Percentiles rank a stretch among this genome's conserved stretches.
Conservation (phyloP, 441 rosid species). For the Theobroma grandiflorum region DNA sequence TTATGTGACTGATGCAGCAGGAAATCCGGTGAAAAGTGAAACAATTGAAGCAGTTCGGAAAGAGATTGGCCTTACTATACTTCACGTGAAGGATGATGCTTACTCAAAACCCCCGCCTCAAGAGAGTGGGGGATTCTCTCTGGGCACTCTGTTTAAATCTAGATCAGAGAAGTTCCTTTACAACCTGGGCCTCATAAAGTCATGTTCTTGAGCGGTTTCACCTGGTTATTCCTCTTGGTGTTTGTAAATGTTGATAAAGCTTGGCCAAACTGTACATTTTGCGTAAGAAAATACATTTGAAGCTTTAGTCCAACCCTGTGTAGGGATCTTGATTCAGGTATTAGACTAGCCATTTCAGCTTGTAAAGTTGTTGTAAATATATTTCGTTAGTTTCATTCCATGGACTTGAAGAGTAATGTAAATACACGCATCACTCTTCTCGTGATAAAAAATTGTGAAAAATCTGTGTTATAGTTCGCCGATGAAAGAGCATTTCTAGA, state of each 20-base stretch:
- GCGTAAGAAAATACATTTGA: constrained; percentile 12
- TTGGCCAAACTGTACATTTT: constrained; percentile 20
- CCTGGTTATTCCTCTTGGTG: constrained; percentile 10
- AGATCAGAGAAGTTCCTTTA: constrained; percentile 81
- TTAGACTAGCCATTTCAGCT: constrained; percentile 22
- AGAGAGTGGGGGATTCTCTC: constrained; percentile 62
- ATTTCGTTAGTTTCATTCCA: not conserved
- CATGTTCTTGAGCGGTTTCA: constrained; percentile 49
- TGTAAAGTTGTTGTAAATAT: constrained; percentile 40
- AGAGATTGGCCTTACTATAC: constrained; percentile 68
- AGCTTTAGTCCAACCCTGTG: not conserved
- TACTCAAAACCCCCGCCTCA: constrained; percentile 42
- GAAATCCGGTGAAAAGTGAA: constrained; percentile 61
- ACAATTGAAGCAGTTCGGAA: constrained; percentile 72
- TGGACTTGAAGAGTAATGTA: constrained; percentile 2
- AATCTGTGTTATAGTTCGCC: not conserved
- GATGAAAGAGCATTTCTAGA: not conserved
- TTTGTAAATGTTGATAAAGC: constrained; percentile 34
- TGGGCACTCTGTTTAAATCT: constrained; percentile 70
- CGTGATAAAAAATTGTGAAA: not conserved
- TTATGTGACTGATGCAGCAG: constrained; percentile 73
- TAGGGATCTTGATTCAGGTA: constrained; percentile 17
- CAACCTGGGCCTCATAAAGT: constrained; percentile 69
- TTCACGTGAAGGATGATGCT: constrained; percentile 60
- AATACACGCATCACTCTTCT: not conserved